Conservation (phyloP, 2,329 filamentous ascomycete species). For the Coniochaeta prunicola region DNA sequence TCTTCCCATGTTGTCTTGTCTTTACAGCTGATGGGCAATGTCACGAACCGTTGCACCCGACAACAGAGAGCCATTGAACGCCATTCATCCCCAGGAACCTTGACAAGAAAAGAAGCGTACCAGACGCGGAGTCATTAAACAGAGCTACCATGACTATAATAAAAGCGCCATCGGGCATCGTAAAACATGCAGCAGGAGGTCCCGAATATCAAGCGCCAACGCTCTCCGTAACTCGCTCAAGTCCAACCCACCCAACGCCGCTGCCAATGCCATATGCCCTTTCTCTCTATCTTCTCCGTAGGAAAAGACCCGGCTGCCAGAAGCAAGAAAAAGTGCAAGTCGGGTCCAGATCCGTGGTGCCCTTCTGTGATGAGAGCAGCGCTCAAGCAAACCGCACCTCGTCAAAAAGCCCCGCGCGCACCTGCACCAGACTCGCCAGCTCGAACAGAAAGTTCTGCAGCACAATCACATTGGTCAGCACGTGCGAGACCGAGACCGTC, state of each 20-base stretch:
- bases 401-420: constrained; percentile 66
- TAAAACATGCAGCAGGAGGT: neutral
- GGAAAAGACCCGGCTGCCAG: no score
- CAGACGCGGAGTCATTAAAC: neutral
- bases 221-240: no score
- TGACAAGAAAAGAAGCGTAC: neutral
- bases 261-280: no score
- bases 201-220: neutral
- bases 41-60: neutral
- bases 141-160: neutral
- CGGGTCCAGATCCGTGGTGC: no score
- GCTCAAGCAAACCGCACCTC: constrained; percentile 57
- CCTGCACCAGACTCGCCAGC: constrained; percentile 66
- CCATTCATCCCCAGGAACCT: no score
- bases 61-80: neutral
- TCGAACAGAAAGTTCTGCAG: constrained; percentile 76
- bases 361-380: no score
- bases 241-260: no score
- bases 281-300: no score
- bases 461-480: constrained; percentile 73
- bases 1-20: no score
- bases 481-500: constrained; percentile 64
- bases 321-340: no score
- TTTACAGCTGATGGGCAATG: neutral
- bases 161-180: neutral